Evolutionary conservation across 2,329 filamentous ascomycete species (phyloP).

Genomic region (Calonectria leucothoes): DNA sequence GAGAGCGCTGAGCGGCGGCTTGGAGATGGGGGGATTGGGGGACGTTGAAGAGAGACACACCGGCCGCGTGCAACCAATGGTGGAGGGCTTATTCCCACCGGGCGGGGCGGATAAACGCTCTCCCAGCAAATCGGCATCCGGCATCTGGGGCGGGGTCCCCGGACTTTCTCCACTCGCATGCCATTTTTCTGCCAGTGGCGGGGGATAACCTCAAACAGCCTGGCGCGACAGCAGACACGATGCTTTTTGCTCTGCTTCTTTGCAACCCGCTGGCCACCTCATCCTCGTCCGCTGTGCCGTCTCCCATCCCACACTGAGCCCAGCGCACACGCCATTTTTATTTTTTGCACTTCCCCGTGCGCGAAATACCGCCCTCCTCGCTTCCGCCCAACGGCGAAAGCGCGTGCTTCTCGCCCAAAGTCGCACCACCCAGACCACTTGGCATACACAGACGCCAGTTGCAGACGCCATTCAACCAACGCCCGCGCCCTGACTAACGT

Average conservation of each 20-base stretch:
- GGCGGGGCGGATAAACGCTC: conserved; percentile 40
- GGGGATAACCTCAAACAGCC: conserved; percentile 25
- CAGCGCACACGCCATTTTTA: conserved; percentile 9
- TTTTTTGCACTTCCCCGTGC: background rate
- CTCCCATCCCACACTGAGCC: background rate
- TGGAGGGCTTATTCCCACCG: conserved; percentile 27
- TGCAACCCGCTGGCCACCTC: conserved; percentile 2
- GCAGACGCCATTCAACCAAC: background rate
- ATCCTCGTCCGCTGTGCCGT: conserved; percentile 1
- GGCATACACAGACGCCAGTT: background rate
- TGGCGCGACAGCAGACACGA: conserved; percentile 6
- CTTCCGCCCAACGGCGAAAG: conserved; percentile 9
- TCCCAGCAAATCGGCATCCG: conserved; percentile 34
- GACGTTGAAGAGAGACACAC: background rate
- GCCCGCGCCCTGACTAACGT: background rate
- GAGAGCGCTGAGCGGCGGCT: conserved; percentile 23
- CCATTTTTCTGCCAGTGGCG: conserved; percentile 23
- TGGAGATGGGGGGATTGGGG: conserved; percentile 26
- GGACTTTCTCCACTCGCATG: conserved; percentile 12
- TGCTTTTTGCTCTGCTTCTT: conserved; percentile 10
- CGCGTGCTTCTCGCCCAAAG: background rate
- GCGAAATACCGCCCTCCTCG: conserved; percentile 8
- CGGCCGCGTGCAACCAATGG: conserved; percentile 12
- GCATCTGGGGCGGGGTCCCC: conserved; percentile 20
- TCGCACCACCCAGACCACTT: conserved; percentile 7